phyloP scores from a whole-genome alignment of 345 rosid genomes.

The Populus nigra region DNA sequence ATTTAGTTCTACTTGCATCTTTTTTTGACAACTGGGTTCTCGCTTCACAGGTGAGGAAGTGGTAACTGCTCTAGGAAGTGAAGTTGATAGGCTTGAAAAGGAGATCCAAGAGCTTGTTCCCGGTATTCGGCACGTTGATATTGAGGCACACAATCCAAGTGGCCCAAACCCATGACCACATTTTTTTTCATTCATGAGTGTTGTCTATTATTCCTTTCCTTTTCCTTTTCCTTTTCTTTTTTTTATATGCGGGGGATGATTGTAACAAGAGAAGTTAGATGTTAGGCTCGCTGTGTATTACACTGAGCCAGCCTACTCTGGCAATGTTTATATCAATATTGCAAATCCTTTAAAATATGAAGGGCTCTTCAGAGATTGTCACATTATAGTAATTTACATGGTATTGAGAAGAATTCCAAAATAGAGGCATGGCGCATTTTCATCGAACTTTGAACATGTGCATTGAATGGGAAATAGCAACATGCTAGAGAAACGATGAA shows the following conservation, averaged over 20 bases:
- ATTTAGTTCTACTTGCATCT: background rate
- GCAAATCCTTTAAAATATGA: background rate
- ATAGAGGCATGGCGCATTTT: too few relatives aligned
- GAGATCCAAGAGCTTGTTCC: slow-evolving; percentile 97
- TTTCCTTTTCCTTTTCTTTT: background rate
- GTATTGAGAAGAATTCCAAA: too few relatives aligned
- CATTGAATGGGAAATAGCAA: too few relatives aligned
- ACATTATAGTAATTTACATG: background rate
- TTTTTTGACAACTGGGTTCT: background rate
- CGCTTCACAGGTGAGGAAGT: slow-evolving; percentile 85
- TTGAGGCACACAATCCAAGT: slow-evolving; percentile 90
- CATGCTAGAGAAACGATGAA: too few relatives aligned
- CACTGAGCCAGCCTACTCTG: background rate
- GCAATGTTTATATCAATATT: background rate
- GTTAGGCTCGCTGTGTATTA: background rate
- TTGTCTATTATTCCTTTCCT: background rate
- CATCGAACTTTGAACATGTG: too few relatives aligned
- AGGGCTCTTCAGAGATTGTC: background rate
- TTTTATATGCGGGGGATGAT: background rate
- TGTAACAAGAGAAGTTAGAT: background rate
- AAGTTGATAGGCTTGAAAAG: slow-evolving; percentile 93
- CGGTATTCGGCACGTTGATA: slow-evolving; percentile 92
- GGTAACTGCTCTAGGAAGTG: slow-evolving; percentile 93
- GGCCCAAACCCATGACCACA: slow-evolving; percentile 35
- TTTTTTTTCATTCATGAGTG: background rate